A percentile compares a stretch with the other conserved stretches of the same genome.
phyloP scores from a whole-genome alignment of 148 eudicot genomes.

The Dianthus caryophyllus region DNA sequence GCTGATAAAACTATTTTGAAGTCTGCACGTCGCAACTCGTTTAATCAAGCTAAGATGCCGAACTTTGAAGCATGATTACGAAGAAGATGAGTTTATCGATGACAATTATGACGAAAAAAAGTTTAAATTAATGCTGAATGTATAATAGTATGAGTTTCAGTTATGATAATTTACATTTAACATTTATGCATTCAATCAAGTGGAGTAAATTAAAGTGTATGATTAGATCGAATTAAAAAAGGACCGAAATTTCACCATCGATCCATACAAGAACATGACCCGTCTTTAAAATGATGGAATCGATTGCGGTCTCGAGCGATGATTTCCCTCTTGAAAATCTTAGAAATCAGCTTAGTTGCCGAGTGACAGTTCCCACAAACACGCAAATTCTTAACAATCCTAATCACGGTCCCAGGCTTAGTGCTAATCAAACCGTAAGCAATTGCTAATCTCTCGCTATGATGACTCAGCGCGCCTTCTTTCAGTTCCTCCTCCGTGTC shows the following conservation, averaged over 20 bases:
- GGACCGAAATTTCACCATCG: constrained; percentile 30
- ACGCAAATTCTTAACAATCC: constrained; percentile 46
- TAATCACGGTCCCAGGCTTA: constrained; percentile 44
- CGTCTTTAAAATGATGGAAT: constrained; percentile 54
- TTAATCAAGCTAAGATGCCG: constrained; percentile 29
- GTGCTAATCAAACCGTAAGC: constrained; percentile 52
- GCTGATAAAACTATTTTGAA: constrained; percentile 88
- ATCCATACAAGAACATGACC: constrained; percentile 47
- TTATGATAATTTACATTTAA: too few species aligned
- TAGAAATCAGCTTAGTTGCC: constrained; percentile 43
- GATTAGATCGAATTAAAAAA: not conserved
- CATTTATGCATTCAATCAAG: not conserved
- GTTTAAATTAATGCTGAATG: constrained; percentile 9
- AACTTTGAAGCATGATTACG: constrained; percentile 21
- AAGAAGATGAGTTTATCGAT: not conserved
- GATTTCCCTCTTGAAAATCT: constrained; percentile 41
- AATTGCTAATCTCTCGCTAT: constrained; percentile 48
- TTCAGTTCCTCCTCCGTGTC: constrained; percentile 45
- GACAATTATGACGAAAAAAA: not conserved
- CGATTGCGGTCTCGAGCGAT: constrained; percentile 48
- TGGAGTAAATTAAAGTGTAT: not conserved
- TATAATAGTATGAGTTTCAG: constrained; percentile 13
- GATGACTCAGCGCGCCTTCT: constrained; percentile 42
- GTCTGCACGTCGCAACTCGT: constrained; percentile 69
- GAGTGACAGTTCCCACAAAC: constrained; percentile 52